Evolutionary conservation across 768 basidiomycete genomes (phyloP).

Genomic region (Xerocomus potaroensis): DNA sequence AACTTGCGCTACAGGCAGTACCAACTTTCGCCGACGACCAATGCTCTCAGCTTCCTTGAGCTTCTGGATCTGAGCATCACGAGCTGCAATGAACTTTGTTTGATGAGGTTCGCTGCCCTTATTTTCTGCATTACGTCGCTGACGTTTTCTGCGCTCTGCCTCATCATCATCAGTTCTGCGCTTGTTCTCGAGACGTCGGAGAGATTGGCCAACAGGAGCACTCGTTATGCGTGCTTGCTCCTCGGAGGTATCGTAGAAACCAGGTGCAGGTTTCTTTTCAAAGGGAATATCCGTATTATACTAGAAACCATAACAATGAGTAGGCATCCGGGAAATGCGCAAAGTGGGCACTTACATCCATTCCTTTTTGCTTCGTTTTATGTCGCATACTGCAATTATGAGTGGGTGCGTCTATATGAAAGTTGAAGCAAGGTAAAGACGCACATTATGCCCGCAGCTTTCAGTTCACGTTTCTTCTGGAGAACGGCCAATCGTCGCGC

Average conservation of each 20-base stretch:
- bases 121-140: conserved; percentile 56
- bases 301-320: conserved; percentile 36
- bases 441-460: conserved; percentile 96
- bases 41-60: conserved; percentile 97
- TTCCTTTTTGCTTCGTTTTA: conserved; percentile 94
- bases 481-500: conserved; percentile 89
- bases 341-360: conserved; percentile 67
- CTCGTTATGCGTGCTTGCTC: conserved; percentile 82
- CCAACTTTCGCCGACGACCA: conserved; percentile 77
- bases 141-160: conserved; percentile 86
- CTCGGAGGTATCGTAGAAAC: conserved; percentile 95
- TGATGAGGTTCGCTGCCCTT: conserved; percentile 73
- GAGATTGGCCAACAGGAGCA: conserved; percentile 89
- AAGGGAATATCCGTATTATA: conserved; percentile 99
- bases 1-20: conserved; percentile 86
- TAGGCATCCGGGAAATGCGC: not conserved
- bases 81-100: conserved; percentile 93
- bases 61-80: conserved; percentile 97
- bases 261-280: conserved; percentile 92
- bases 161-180: conserved; percentile 93
- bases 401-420: conserved; percentile 1
- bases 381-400: conserved; percentile 65
- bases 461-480: conserved; percentile 96
- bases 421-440: conserved; percentile 25
- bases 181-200: conserved; percentile 93